These are phyloP conservation scores for Rauvolfia tetraphylla DNA, from an alignment of 257 asterid species.

Conservation along the genomic window DNA sequence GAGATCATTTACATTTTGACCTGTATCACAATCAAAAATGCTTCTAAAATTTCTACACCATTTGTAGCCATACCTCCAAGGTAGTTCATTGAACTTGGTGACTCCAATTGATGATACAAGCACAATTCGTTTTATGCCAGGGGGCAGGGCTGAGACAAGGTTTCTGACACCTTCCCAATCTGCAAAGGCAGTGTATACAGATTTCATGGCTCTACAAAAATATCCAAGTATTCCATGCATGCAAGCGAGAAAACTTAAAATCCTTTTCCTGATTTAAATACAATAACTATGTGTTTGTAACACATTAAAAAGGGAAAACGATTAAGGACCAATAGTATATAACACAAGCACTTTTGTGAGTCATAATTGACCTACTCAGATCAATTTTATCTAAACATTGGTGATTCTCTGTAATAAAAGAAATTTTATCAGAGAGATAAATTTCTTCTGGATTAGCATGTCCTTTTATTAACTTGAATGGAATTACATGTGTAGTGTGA, in stretches of 20 bases:
- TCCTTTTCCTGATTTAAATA: background rate
- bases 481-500: background rate
- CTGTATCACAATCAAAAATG: background rate
- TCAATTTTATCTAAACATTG: background rate
- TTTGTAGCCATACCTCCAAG: slow-evolving; percentile 70
- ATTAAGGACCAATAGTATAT: background rate
- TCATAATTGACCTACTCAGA: background rate
- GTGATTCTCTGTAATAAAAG: background rate
- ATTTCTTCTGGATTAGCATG: too few relatives aligned
- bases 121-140: slow-evolving; percentile 65
- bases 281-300: background rate
- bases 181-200: slow-evolving; percentile 23
- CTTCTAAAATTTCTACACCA: background rate
- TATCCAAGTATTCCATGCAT: background rate
- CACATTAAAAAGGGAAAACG: background rate
- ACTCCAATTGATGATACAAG: slow-evolving; percentile 96
- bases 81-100: slow-evolving; percentile 78
- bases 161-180: slow-evolving; percentile 99
- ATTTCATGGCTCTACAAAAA: background rate
- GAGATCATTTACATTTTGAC: background rate
- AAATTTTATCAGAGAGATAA: background rate
- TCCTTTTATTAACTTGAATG: too few relatives aligned
- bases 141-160: slow-evolving; percentile 68
- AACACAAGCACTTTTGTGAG: background rate
- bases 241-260: background rate